Evolutionary conservation across 176 grass and related monocot genomes (phyloP).

Genomic region (Pontederia paniculata): DNA sequence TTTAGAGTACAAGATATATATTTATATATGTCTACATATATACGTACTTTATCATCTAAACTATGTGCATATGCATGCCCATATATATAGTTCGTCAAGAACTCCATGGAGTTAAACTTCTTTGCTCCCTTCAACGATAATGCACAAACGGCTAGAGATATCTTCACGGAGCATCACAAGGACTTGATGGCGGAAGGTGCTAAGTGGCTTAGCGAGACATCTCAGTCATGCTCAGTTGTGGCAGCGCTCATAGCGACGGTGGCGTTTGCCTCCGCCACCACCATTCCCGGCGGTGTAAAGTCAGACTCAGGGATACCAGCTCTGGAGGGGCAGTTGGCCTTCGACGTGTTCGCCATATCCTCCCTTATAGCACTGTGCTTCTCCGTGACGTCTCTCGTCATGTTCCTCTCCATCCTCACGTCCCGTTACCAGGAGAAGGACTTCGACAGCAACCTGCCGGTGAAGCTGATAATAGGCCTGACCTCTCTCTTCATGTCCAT

Average conservation of each 20-base stretch:
- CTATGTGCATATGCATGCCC: too few relatives aligned
- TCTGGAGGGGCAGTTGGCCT: too few relatives aligned
- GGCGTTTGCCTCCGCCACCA: background rate
- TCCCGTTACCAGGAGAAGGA: constrained; percentile 18
- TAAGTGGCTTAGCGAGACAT: background rate
- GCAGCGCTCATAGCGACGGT: background rate
- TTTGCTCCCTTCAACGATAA: background rate
- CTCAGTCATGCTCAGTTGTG: background rate
- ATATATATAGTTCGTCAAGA: background rate
- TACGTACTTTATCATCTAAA: too few relatives aligned
- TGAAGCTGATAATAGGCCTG: constrained; percentile 15
- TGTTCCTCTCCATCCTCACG: constrained; percentile 21
- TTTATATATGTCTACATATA: too few relatives aligned
- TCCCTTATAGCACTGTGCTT: constrained; percentile 24
- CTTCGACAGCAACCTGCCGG: constrained; percentile 1
- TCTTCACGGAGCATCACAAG: background rate
- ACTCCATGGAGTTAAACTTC: background rate
- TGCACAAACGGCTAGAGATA: background rate
- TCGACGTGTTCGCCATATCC: constrained; percentile 8
- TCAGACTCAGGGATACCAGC: too few relatives aligned
- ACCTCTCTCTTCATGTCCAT: constrained; percentile 21
- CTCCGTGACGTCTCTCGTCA: constrained; percentile 23
- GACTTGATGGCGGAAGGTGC: background rate
- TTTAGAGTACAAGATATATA: too few relatives aligned
- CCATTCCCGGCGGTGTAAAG: too few relatives aligned